phyloP scores from a whole-genome alignment of 129 eudicot genomes.

The Artemisia tridentata region DNA sequence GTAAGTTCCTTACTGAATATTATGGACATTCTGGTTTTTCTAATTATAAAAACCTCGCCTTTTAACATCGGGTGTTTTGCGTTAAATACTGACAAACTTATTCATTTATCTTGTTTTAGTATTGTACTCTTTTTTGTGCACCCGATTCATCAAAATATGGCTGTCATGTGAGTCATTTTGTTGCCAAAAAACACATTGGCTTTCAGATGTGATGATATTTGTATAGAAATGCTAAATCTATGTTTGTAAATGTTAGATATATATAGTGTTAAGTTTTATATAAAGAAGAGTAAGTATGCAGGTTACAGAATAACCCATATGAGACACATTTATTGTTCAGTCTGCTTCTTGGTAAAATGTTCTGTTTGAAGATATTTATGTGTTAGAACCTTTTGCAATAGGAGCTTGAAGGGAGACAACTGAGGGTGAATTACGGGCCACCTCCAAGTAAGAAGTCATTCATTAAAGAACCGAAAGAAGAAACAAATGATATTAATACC shows the following conservation, averaged over 20 bases:
- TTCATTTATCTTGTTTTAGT: neutral
- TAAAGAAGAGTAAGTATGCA: no score
- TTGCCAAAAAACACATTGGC: no score
- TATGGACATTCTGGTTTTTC: neutral
- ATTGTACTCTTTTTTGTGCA: neutral
- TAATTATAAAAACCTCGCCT: no score
- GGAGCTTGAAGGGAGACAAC: slow-evolving; percentile 75
- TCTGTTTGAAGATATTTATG: neutral
- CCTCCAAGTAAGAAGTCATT: slow-evolving; percentile 64
- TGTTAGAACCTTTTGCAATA: slow-evolving; percentile 24
- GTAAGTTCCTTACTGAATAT: slow-evolving; percentile 37
- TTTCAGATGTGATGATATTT: no score
- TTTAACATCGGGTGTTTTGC: neutral
- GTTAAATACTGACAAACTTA: no score
- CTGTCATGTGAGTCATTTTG: no score
- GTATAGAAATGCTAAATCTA: no score
- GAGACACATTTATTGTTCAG: neutral
- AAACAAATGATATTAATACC: slow-evolving; percentile 35
- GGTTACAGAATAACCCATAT: neutral
- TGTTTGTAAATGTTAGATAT: no score
- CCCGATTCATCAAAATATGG: no score
- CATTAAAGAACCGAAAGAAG: slow-evolving; percentile 40
- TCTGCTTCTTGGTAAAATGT: no score
- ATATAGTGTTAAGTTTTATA: no score
- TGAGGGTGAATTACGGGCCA: slow-evolving; percentile 74